Base-by-base conservation (phyloP, 805 yeast species). In the Candida quercuum region DNA sequence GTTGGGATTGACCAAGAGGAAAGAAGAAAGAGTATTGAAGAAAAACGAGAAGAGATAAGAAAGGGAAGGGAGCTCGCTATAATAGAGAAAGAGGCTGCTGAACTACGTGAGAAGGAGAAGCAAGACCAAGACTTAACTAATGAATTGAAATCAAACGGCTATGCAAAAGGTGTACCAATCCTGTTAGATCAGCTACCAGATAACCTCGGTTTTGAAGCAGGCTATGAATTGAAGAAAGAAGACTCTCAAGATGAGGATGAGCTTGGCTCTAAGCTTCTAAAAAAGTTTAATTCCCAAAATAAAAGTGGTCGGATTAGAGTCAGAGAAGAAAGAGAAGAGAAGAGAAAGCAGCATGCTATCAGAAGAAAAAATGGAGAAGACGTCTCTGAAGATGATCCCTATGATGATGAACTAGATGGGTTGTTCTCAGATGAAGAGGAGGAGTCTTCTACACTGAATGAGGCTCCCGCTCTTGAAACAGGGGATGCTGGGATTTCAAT, bases 351-450 rank as follows among this genome's bases (percentile, higher is more conserved):
- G 18, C 29, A 32, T 21, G 29, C n/a, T 12, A 18, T n/a, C 14
- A 32, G 35, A 30, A 27, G 32, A 10, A 33, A 19, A 4, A 18
- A 7, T 16, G 40, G 31, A 13, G 43, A 37, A 23, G 33, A 29
- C 24, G 32, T 32, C 16, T 36, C 35, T 25, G 40, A 33, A 7
- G 35, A 35, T 37, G 39, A 37, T 8, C 15, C 11, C 12, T 37
- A 22, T 17, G 31, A 27, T 32, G 24, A 26, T n/a, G 19, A 17
- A 14, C 15, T 37, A 6, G 33, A 35, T 29, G 33, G 33, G 17
- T 3, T 25, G 4, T 35, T 29, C 20, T 35, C 38, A 6, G 38
- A 30, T 35, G 33, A 35, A 21, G 29, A 25, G 3, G 17, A 20
- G 4, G 16, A 30, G 11, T 12, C 7, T 4, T 20, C 19, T 6